Evolutionary conservation across 495 filamentous ascomycete genomes (phyloP), one percentile per base, ranked within the genome.

Genomic region (Aspergillus haitiensis): DNA sequence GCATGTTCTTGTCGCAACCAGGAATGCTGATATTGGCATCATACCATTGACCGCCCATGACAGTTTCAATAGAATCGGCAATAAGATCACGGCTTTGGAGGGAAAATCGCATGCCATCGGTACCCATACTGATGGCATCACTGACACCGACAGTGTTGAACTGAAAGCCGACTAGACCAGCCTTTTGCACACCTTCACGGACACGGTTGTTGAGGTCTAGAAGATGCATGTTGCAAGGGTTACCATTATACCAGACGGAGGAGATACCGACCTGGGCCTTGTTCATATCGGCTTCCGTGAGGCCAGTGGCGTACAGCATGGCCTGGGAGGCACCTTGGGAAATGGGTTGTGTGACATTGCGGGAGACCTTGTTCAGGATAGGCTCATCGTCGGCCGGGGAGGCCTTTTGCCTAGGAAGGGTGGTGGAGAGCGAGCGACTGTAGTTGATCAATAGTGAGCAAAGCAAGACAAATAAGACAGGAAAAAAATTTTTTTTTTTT

Each of bases 1-100:
- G 94, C 95, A 98, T 97, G 76, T 98, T 98, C 87, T 98, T 98
- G 81, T 98, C 95, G 74, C 94, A 98, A 42, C 94, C 94, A n/a
- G 94, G 94, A 66, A 98, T 90, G 16, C 91, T 95, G 70, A 98
- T 91, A 72, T 98, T 98, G 69, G 90, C 94, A 74, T 98, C 94
- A 72, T 98, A 98, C 95, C 94, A 98, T 80, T 98, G 94, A 11
- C 91, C 94, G 50, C 91, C 85, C 94, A 98, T 98, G 42, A 98
- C 94, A 7, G 95, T 98, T 82, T 98, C 95, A 65, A 98, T 94
- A 36, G 89, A 93, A 75, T 98, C 95, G 62, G 94, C 94, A 68
- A 98, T 98, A 62, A 98, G 80, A 71, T 98, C 94, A 69, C 94
- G 82, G 58, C 90, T 94, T 77, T 98, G 94, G 58, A 98, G 77